A percentile compares a stretch with the other conserved stretches of the same genome.
phyloP scores from a whole-genome alignment of 140 eudicot genomes.

The Stevia rebaudiana region DNA sequence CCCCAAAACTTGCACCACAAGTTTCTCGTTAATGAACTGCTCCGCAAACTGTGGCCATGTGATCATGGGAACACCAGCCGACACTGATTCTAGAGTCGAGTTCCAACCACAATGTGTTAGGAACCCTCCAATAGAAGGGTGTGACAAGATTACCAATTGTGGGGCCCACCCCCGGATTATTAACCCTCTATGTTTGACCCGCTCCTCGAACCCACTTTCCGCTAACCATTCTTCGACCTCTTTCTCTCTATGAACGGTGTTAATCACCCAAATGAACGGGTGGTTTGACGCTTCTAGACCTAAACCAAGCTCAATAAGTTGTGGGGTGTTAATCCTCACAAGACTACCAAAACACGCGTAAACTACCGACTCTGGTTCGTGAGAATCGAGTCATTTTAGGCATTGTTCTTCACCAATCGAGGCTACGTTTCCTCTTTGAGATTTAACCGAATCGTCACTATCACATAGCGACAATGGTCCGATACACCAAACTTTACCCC shows the following conservation, averaged over 20 bases:
- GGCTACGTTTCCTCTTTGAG: slow-evolving; percentile 10
- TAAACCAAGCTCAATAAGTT: slow-evolving; percentile 38
- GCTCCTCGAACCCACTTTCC: slow-evolving; percentile 39
- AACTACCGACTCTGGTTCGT: slow-evolving; percentile 21
- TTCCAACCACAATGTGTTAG: slow-evolving; percentile 46
- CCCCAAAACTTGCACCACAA: slow-evolving; percentile 11
- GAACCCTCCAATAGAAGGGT: slow-evolving; percentile 31
- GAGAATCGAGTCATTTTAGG: slow-evolving; percentile 41
- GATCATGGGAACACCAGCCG: slow-evolving; percentile 44
- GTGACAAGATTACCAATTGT: slow-evolving; percentile 28
- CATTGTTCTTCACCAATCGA: slow-evolving; percentile 15
- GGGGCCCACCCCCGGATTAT: slow-evolving; percentile 32
- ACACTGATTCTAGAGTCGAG: slow-evolving; percentile 36
- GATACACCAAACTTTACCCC: slow-evolving; percentile 46
- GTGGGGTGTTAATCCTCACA: slow-evolving; percentile 26
- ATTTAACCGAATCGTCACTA: slow-evolving; percentile 8
- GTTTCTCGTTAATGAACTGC: slow-evolving; percentile 40
- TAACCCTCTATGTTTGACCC: slow-evolving; percentile 29
- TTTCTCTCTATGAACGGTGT: slow-evolving; percentile 13
- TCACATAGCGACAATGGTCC: slow-evolving; percentile 34
- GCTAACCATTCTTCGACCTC: slow-evolving; percentile 37
- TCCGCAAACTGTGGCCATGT: slow-evolving; percentile 54
- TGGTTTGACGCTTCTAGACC: slow-evolving; percentile 42
- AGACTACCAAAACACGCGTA: slow-evolving; percentile 43
- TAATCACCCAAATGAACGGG: slow-evolving; percentile 47